A percentile compares a stretch with the other conserved stretches of the same genome.
Conservation (phyloP, 192 early-diverging fungal species). For the Umbelopsis sp. region DNA sequence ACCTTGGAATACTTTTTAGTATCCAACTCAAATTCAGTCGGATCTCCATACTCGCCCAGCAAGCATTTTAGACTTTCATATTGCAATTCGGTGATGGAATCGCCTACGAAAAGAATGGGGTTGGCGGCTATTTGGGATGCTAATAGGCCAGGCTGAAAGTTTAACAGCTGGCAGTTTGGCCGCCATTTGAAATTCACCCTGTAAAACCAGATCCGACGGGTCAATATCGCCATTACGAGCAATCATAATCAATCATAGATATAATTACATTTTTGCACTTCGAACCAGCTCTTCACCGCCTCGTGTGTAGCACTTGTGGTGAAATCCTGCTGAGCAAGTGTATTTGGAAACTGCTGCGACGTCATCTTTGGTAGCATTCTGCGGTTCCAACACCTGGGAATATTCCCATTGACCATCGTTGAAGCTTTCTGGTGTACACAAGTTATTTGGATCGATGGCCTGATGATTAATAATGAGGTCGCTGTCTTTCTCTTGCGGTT, state of each 20-base stretch:
- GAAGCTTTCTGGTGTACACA: constrained; percentile 26
- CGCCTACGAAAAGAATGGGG: constrained; percentile 40
- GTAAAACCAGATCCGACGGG: background rate
- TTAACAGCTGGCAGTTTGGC: constrained; percentile 27
- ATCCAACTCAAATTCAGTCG: background rate
- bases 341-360: constrained; percentile 22
- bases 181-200: constrained; percentile 36
- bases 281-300: constrained; percentile 26
- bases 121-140: constrained; percentile 33
- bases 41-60: constrained; percentile 21
- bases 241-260: background rate
- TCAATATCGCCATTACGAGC: background rate
- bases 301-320: constrained; percentile 34
- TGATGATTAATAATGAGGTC: constrained; percentile 6
- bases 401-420: constrained; percentile 34
- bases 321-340: constrained; percentile 23
- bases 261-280: constrained; percentile 31
- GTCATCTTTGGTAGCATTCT: constrained; percentile 1
- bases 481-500: background rate
- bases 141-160: constrained; percentile 24
- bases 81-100: constrained; percentile 40
- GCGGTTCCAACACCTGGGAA: constrained; percentile 8
- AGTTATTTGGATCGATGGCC: constrained; percentile 3
- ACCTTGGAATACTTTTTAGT: constrained; percentile 21
- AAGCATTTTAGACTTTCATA: constrained; percentile 37